Percentiles rank a stretch among this genome's conserved stretches.
These are phyloP conservation scores for Angophora floribunda DNA, from an alignment of 345 rosid species.

Conservation along the genomic window DNA sequence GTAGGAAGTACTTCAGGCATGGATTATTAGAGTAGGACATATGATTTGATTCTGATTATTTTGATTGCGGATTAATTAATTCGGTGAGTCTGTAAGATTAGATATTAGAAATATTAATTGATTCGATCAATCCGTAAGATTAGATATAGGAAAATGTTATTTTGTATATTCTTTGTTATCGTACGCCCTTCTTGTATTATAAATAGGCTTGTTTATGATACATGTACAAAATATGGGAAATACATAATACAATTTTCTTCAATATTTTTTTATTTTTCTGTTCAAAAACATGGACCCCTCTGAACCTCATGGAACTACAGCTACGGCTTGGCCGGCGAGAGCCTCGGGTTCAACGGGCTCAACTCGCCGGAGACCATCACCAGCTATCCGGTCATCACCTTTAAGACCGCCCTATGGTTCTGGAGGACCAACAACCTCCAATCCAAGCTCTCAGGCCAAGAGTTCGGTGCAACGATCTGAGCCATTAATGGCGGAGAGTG, in stretches of 20 bases:
- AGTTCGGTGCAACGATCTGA: conserved; percentile 38
- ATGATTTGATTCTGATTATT: too few species aligned
- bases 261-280: too few species aligned
- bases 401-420: conserved; percentile 40
- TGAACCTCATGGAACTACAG: conserved; percentile 46
- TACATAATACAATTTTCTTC: too few species aligned
- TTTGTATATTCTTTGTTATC: too few species aligned
- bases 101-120: too few species aligned
- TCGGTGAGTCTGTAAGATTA: too few species aligned
- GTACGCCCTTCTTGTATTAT: too few species aligned
- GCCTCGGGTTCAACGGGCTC: conserved; percentile 19
- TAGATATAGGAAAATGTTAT: too few species aligned
- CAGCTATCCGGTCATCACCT: conserved; percentile 20
- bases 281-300: conserved; percentile 21
- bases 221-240: too few species aligned
- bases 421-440: conserved; percentile 40
- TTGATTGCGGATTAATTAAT: too few species aligned
- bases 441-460: conserved; percentile 17
- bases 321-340: conserved; percentile 38
- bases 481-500: conserved; percentile 44
- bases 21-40: neutral
- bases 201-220: too few species aligned
- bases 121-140: too few species aligned
- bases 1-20: conserved; percentile 29
- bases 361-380: conserved; percentile 29